phyloP scores from a whole-genome alignment of 495 filamentous ascomycete genomes.

The Symbiotaphrina buchneri region DNA sequence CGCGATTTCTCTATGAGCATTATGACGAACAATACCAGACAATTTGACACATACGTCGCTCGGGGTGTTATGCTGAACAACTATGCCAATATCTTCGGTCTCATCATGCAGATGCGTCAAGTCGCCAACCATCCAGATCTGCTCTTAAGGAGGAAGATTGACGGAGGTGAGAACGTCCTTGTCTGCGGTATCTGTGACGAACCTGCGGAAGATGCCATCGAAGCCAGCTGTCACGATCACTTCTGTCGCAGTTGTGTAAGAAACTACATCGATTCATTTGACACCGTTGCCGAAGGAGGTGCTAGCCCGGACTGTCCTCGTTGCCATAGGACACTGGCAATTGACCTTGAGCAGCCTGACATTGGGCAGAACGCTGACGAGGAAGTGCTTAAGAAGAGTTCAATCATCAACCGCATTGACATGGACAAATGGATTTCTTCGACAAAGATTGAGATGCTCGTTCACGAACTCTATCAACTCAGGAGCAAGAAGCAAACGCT shows the following conservation, averaged over 20 bases:
- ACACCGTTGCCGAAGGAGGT: constrained; percentile 15
- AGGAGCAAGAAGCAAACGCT: constrained; percentile 74
- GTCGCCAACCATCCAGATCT: constrained; percentile 89
- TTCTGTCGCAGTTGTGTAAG: constrained; percentile 84
- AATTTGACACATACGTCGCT: constrained; percentile 88
- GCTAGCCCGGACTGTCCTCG: constrained; percentile 60
- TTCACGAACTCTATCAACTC: constrained; percentile 78
- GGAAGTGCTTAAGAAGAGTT: constrained; percentile 63
- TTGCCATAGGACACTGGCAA: constrained; percentile 73
- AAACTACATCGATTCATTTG: constrained; percentile 56
- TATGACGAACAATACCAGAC: constrained; percentile 67
- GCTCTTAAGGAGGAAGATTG: constrained; percentile 64
- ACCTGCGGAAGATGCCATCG: constrained; percentile 80
- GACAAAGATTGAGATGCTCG: constrained; percentile 89
- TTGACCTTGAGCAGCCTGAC: constrained; percentile 84
- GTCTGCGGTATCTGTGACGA: constrained; percentile 93
- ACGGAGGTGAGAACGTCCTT: constrained; percentile 72
- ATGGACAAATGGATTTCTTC: constrained; percentile 97
- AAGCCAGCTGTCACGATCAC: constrained; percentile 77
- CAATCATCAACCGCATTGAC: constrained; percentile 90
- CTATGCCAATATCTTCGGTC: constrained; percentile 42
- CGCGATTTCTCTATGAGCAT: constrained; percentile 88
- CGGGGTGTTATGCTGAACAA: constrained; percentile 92
- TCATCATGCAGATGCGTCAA: constrained; percentile 97
- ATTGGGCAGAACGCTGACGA: constrained; percentile 85